Evolutionary conservation across 1,284 basidiomycete genomes (phyloP).

Genomic region (Termitomyces sp.): DNA sequence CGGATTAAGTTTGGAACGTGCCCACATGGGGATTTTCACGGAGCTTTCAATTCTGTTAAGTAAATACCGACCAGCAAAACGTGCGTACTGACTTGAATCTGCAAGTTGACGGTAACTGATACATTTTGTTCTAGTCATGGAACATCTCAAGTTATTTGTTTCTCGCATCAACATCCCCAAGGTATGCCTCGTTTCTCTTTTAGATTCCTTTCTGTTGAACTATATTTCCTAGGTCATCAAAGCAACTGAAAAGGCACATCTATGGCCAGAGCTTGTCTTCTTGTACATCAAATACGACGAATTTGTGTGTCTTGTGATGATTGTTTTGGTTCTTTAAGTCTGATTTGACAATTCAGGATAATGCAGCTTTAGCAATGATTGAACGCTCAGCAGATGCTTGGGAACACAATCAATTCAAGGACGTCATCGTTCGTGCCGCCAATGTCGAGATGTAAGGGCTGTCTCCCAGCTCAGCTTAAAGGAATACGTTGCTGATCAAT

Average conservation of each 20-base stretch:
- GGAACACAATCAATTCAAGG: slow-evolving; percentile 99
- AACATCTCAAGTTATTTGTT: slow-evolving; percentile 97
- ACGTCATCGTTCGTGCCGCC: slow-evolving; percentile 89
- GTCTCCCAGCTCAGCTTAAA: background rate
- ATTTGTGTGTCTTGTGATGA: slow-evolving; percentile 52
- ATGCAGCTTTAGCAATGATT: slow-evolving; percentile 96
- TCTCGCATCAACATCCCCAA: slow-evolving; percentile 95
- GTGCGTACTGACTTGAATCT: slow-evolving; percentile 43
- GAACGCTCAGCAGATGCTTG: slow-evolving; percentile 95
- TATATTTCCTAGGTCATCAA: slow-evolving; percentile 69
- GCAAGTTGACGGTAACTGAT: slow-evolving; percentile 5
- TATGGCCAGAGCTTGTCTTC: slow-evolving; percentile 99
- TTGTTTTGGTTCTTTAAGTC: background rate
- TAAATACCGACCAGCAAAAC: slow-evolving; percentile 93
- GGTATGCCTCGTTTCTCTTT: slow-evolving; percentile 22
- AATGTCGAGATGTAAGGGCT: slow-evolving; percentile 89
- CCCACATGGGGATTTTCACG: slow-evolving; percentile 94
- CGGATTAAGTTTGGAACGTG: slow-evolving; percentile 91
- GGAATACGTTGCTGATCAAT: slow-evolving; percentile 8
- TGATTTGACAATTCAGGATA: slow-evolving; percentile 52
- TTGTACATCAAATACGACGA: slow-evolving; percentile 98
- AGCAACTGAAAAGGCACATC: slow-evolving; percentile 92
- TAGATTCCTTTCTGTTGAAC: slow-evolving; percentile 14
- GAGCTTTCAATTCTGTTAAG: slow-evolving; percentile 93
- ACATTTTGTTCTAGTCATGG: slow-evolving; percentile 69